These are phyloP conservation scores for Chenopodium formosanum DNA, from an alignment of 148 eudicot genomes.

Conservation along the genomic window DNA sequence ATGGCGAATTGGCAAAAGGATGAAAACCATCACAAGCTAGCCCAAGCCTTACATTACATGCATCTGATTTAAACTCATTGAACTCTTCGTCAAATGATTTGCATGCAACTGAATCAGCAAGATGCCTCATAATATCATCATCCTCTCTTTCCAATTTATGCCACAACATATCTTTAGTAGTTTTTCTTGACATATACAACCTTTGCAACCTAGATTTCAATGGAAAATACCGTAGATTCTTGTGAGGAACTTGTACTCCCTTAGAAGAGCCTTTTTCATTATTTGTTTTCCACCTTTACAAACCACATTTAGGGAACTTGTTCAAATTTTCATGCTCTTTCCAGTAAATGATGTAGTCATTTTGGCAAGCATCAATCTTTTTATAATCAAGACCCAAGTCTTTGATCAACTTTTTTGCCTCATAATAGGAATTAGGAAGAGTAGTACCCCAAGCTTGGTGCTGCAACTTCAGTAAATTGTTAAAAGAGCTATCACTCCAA, in stretches of 20 bases:
- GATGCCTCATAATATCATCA: constrained; percentile 20
- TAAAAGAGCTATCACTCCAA: constrained; percentile 20
- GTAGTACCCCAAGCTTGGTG: constrained; percentile 3
- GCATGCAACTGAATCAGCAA: constrained; percentile 11
- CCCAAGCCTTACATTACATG: constrained; percentile 30
- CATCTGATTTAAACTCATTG: neutral
- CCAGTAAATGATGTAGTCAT: constrained; percentile 23
- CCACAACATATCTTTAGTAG: constrained; percentile 6
- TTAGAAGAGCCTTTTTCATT: constrained; percentile 8
- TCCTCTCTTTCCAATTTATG: too few relatives aligned
- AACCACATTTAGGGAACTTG: constrained; percentile 19
- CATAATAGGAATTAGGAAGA: constrained; percentile 13
- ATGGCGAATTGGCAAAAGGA: too few relatives aligned
- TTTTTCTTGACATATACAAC: constrained; percentile 22
- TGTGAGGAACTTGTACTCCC: constrained; percentile 3
- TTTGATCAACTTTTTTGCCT: constrained; percentile 22
- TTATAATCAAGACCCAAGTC: constrained; percentile 15
- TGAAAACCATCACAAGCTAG: neutral
- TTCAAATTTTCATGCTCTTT: constrained; percentile 6
- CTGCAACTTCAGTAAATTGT: constrained; percentile 13
- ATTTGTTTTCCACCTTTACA: neutral
- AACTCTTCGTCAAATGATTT: constrained; percentile 10
- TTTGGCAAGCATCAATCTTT: constrained; percentile 2
- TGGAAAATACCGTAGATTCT: constrained; percentile 29
- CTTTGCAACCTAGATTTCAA: constrained; percentile 26